These are phyloP conservation scores for Dryas octopetala DNA, from an alignment of 306 rosid species.

Conservation along the genomic window DNA sequence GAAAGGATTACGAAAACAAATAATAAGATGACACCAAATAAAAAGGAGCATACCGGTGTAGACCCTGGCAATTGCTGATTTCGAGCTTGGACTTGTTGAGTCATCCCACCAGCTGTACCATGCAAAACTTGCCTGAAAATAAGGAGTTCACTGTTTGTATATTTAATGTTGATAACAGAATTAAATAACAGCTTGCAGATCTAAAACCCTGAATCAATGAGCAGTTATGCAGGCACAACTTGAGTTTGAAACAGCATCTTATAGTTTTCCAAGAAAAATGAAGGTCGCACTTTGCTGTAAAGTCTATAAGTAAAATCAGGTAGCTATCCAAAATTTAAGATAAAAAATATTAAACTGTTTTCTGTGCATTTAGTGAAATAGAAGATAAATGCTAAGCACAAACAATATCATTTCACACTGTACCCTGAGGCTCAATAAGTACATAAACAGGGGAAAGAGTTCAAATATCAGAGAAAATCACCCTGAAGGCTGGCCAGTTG, in stretches of 20 bases:
- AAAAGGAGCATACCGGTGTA: slow-evolving; percentile 55
- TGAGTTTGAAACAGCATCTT: not conserved
- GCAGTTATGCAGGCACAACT: slow-evolving; percentile 13
- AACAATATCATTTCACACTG: not conserved
- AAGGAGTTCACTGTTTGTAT: slow-evolving; percentile 18
- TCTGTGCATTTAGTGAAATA: not conserved
- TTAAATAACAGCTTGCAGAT: slow-evolving; percentile 14
- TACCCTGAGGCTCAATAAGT: not conserved
- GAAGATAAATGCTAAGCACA: not conserved
- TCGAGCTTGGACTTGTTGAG: slow-evolving; percentile 92
- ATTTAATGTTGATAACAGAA: slow-evolving; percentile 28
- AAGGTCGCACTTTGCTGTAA: slow-evolving; percentile 6
- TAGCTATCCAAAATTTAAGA: slow-evolving; percentile 3
- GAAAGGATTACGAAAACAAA: slow-evolving; percentile 17
- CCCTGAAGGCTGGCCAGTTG: slow-evolving; percentile 95
- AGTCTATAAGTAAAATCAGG: not conserved
- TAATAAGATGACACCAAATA: slow-evolving; percentile 18
- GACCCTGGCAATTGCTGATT: slow-evolving; percentile 89
- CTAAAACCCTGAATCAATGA: slow-evolving; percentile 1
- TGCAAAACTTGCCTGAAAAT: slow-evolving; percentile 91
- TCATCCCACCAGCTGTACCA: slow-evolving; percentile 78
- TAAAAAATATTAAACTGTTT: not conserved
- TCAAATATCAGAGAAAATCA: slow-evolving; percentile 26
- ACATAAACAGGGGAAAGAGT: not conserved
- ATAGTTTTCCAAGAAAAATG: slow-evolving; percentile 4